These are phyloP conservation scores for Pulveroboletus sp. DNA, from an alignment of 768 basidiomycete genomes.

Conservation along the genomic window DNA sequence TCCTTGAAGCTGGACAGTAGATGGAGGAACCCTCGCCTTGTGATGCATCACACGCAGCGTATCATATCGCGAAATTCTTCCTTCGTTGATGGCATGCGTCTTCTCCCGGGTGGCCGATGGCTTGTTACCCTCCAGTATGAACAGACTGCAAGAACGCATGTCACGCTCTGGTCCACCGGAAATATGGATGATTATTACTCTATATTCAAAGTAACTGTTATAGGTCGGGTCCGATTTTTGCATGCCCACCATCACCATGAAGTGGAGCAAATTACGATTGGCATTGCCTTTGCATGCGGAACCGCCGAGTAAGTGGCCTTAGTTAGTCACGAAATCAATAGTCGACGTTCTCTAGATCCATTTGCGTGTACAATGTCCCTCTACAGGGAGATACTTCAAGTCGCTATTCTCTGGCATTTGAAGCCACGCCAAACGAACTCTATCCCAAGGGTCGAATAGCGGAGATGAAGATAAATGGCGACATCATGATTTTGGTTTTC, in stretches of 20 bases:
- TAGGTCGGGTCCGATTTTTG: conserved; percentile 31
- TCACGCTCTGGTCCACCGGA: conserved; percentile 44
- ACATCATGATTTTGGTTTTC: conserved; percentile 19
- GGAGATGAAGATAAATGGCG: conserved; percentile 19
- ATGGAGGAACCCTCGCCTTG: conserved; percentile 39
- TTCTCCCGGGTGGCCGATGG: conserved; percentile 45
- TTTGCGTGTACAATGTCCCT: conserved; percentile 22
- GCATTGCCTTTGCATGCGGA: conserved; percentile 13
- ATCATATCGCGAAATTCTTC: conserved; percentile 33
- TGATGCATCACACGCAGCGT: conserved; percentile 33
- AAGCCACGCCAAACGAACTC: conserved; percentile 15
- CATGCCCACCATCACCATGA: conserved; percentile 27
- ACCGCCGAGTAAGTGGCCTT: conserved; percentile 14
- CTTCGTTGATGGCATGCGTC: conserved; percentile 42
- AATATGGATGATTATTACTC: conserved; percentile 24
- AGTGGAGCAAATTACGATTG: conserved; percentile 19
- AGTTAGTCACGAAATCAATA: background rate
- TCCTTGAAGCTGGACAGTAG: conserved; percentile 48
- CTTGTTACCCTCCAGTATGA: conserved; percentile 41
- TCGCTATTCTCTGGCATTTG: conserved; percentile 11
- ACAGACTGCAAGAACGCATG: conserved; percentile 31
- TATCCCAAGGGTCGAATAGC: conserved; percentile 13
- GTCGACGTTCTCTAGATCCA: conserved; percentile 12
- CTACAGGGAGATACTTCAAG: conserved; percentile 4
- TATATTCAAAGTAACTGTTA: conserved; percentile 27